Percentiles rank a stretch among this genome's conserved stretches.
Conservation (phyloP, 2,329 filamentous ascomycete species). For the Phaeosphaeriaceae sp. region DNA sequence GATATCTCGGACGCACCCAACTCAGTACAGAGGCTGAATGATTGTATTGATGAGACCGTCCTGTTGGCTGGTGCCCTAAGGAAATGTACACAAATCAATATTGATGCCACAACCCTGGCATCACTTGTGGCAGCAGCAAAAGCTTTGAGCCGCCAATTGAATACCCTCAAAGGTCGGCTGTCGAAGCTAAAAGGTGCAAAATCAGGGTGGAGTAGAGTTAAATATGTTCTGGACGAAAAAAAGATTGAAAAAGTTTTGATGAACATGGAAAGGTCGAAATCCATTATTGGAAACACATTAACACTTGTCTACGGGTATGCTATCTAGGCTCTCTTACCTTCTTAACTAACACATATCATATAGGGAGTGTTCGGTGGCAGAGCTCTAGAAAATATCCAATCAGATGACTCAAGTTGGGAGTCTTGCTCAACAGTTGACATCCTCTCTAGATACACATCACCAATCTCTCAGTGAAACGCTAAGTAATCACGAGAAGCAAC, state of each 20-base stretch:
- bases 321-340: too few relatives aligned
- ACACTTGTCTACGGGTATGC: background rate
- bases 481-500: too few relatives aligned
- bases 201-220: slow-evolving; percentile 1
- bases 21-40: slow-evolving; percentile 5
- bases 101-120: background rate
- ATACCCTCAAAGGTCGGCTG: background rate
- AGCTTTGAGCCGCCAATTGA: background rate
- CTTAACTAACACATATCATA: too few relatives aligned
- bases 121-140: background rate
- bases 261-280: background rate
- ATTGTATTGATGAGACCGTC: slow-evolving; percentile 4
- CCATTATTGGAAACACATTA: background rate
- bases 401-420: too few relatives aligned
- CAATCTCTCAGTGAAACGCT: too few relatives aligned
- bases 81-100: background rate
- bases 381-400: too few relatives aligned
- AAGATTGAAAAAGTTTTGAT: background rate
- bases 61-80: background rate
- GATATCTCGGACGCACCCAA: slow-evolving; percentile 10
- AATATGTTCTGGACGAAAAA: slow-evolving; percentile 3
- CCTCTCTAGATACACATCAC: too few relatives aligned
- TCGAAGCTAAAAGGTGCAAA: background rate
- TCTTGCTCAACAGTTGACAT: too few relatives aligned
- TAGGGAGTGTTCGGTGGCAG: too few relatives aligned